Base-by-base conservation (phyloP, 345 rosid species). In the Orychophragmus violaceus region DNA sequence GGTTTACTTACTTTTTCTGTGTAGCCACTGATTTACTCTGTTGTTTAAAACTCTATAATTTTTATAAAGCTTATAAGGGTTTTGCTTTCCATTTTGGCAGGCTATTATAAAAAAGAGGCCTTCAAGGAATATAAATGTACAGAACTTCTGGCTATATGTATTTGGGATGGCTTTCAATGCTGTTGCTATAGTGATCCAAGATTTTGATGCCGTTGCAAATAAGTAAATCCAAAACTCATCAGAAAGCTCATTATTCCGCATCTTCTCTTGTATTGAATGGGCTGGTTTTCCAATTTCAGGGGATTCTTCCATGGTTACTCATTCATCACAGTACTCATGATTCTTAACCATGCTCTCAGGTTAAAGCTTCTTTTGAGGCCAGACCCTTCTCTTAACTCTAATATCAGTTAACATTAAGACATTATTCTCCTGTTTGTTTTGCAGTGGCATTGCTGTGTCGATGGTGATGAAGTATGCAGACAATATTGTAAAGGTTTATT, bases 391-490 rank as follows among this genome's bases (percentile, higher is more conserved):
- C 63, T 61, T 41, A 37, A 13, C 30, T 55, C 54, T 29, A 18
- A 30, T 37, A 2, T 51, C 14, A 50, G 28, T 37, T 37, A 49
- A 63, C 25, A 30, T 27, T 27, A 55, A 55, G 29, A 53, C 63
- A 60, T 32, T 59, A 14, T 19, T 55, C 27, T 32, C 23, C n/a
- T 50, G 17, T 42, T 64, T 52, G 60, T 27, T 71, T 30, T 74
- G 78, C 83, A 90, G 97, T 83, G 99, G 99, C 41, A 82, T 90
- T 49, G 99, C 97, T 41, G 99, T 90, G 16, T 90, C 99, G 1
- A 88, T 94, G 99, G 97, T 94, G 45, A 94, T 94, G 99, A 94
- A 94, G 68, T 90, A 82, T 63, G 99, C 97, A 12, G 96, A 94
- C 84, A 90, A 94, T 60, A 88, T 90, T 69, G 99, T 90, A 54